Evolutionary conservation across 106 monocot species (phyloP), one percentile per base, ranked within the genome.

Genomic region (Dendrobium catenatum): DNA sequence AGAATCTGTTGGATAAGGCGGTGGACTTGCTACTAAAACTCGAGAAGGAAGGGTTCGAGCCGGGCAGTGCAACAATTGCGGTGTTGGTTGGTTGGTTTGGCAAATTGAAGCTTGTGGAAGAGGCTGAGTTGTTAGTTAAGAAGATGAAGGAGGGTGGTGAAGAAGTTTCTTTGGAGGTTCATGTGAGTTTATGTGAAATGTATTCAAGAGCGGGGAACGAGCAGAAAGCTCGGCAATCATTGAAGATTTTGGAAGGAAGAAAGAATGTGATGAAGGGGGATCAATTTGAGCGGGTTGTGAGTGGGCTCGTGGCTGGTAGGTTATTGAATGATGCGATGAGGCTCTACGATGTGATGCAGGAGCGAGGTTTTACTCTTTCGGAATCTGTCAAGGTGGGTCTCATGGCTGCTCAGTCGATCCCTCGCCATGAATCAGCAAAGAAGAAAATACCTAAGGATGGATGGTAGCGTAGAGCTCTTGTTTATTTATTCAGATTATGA

Each of bases 31-130:
- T 99, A 6, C 47, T 95, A n/a, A 83, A 74, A 40, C 86, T 95
- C 27, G 89, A 99, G 84, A 91, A 90, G 87, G 89, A 91, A 40
- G 91, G 91, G 17, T 88, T 93, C 41, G 79, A 87, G 51, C 88
- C 85, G 0, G 98, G 95, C 1, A 31, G 84, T 16, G 51, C 58
- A 3, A 99, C 91, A 0, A 85, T 95, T 59, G 20, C 85, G 19
- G 91, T 89, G 19, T 81, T 99, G 70, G 88, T 91, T 6, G 90
- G 93, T 68, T 99, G 98, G 98, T 31, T 99, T 76, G 89, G 87
- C n/a, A 88, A 73, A 78, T 61, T 95, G 76, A 91, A 89, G 72
- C 79, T 95, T 40, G 91, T 99, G 19, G 89, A 93, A 42, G 98
- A 99, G 84, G 98, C 86, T 2, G 98, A 99, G 74, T 77, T 80